Evolutionary conservation across 257 asterid genomes (phyloP).

Genomic region (Capsicum baccatum): DNA sequence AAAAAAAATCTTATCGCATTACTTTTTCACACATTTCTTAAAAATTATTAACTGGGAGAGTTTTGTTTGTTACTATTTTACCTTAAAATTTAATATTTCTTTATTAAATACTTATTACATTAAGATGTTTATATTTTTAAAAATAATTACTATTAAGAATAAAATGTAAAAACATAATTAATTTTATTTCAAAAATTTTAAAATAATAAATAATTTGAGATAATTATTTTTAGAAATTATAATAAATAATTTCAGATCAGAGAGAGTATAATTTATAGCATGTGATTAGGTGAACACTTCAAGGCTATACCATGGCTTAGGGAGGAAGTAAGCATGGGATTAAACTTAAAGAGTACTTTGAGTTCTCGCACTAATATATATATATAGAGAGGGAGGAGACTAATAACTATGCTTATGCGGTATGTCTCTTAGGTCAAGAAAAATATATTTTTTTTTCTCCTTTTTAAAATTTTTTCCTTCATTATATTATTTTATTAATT

Average conservation of each 20-base stretch:
- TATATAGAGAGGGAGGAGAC: too few relatives aligned
- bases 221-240: background rate
- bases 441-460: too few relatives aligned
- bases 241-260: background rate
- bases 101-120: background rate
- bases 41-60: too few relatives aligned
- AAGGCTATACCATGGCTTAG: background rate
- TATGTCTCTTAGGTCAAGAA: too few relatives aligned
- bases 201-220: background rate
- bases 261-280: background rate
- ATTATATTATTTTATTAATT: too few relatives aligned
- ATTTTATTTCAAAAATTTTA: background rate
- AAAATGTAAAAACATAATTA: background rate
- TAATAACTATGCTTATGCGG: too few relatives aligned
- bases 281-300: slow-evolving; percentile 7
- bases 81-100: too few relatives aligned
- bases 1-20: too few relatives aligned
- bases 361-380: background rate
- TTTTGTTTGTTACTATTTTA: too few relatives aligned
- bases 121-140: background rate
- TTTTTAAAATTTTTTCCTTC: too few relatives aligned
- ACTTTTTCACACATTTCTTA: too few relatives aligned
- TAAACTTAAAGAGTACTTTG: background rate
- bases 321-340: background rate
- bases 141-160: background rate